Percentiles rank a stretch among this genome's conserved stretches.
Evolutionary conservation across 805 yeast genomes (phyloP).

Genomic region (Lachancea quebecensis): DNA sequence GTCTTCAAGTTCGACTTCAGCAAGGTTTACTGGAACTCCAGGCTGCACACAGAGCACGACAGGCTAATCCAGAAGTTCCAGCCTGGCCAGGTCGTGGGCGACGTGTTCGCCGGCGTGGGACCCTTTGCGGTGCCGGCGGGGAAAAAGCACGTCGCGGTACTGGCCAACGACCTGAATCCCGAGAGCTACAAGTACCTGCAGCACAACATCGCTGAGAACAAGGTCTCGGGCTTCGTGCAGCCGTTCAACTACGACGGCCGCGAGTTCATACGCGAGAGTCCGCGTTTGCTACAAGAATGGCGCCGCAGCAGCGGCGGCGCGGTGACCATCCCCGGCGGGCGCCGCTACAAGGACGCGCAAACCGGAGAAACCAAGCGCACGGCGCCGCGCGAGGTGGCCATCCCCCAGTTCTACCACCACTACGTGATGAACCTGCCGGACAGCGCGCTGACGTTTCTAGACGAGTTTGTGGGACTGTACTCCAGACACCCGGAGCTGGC

Average conservation of each 20-base stretch:
- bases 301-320: conserved; percentile 32
- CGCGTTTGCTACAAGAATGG: conserved; percentile 45
- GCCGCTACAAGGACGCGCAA: conserved; percentile 32
- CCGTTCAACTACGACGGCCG: conserved; percentile 77
- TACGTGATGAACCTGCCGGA: conserved; percentile 97
- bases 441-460: conserved; percentile 75
- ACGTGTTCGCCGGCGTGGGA: conserved; percentile 98
- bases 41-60: conserved; percentile 90
- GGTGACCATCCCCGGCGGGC: conserved; percentile 35
- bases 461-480: conserved; percentile 72
- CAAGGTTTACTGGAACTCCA: conserved; percentile 95
- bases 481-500: conserved; percentile 23
- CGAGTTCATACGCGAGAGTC: conserved; percentile 61
- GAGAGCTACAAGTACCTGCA: conserved; percentile 66
- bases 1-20: conserved; percentile 80
- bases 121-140: conserved; percentile 98
- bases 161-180: conserved; percentile 93
- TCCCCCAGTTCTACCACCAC: conserved; percentile 38
- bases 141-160: conserved; percentile 65
- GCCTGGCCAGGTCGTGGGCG: conserved; percentile 74
- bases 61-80: conserved; percentile 57
- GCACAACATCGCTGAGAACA: conserved; percentile 58
- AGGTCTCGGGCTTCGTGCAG: conserved; percentile 50
- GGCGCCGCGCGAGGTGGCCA: conserved; percentile 31
- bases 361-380: conserved; percentile 18